Conservation (phyloP, 2,329 filamentous ascomycete species). For the Aurifilum marmelostoma region DNA sequence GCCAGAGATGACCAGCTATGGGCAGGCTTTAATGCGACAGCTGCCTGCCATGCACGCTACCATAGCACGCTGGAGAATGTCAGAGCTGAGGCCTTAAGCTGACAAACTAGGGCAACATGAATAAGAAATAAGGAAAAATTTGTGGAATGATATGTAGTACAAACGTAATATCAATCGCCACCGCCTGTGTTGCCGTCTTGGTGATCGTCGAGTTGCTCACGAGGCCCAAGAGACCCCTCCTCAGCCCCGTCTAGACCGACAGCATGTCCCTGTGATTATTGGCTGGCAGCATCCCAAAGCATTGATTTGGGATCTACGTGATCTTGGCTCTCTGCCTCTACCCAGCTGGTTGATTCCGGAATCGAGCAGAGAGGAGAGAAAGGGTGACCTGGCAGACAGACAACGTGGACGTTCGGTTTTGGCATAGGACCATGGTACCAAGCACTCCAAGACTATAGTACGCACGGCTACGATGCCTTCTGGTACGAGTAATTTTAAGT, state of each 20-base stretch:
- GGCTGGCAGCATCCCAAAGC: constrained; percentile 1
- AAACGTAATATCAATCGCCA: background rate
- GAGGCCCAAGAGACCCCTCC: background rate
- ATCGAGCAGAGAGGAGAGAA: background rate
- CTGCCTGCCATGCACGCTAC: background rate
- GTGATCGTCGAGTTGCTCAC: background rate
- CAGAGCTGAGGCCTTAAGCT: background rate
- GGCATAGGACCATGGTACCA: background rate
- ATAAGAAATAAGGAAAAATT: background rate
- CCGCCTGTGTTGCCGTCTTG: background rate
- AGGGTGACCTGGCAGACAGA: too few species aligned
- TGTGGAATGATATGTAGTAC: background rate
- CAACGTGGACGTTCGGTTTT: background rate
- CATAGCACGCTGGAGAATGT: background rate
- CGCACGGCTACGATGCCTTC: background rate
- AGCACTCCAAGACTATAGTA: background rate
- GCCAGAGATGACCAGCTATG: background rate
- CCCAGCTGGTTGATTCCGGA: background rate
- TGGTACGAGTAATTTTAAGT: background rate
- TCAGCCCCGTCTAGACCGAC: background rate
- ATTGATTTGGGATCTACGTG: constrained; percentile 1
- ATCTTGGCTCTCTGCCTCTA: background rate
- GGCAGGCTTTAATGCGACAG: background rate
- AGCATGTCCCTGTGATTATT: background rate
- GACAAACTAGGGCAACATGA: background rate